phyloP scores from a whole-genome alignment of 768 basidiomycete genomes.

The Mycena rebaudengoi region DNA sequence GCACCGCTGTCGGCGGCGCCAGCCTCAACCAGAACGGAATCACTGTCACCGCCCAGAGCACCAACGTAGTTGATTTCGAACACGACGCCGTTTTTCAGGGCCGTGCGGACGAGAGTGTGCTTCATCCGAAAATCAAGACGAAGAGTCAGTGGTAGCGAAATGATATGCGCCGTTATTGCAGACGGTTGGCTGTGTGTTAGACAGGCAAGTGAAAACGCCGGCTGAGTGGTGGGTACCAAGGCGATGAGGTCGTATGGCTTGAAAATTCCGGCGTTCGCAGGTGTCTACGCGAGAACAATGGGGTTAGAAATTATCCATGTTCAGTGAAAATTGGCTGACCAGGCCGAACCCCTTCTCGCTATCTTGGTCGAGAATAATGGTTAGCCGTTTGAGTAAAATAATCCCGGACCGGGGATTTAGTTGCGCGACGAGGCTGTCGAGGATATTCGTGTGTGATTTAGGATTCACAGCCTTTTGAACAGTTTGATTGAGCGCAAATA shows the following conservation, averaged over 20 bases:
- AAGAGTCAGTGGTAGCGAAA: conserved; percentile 78
- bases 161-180: conserved; percentile 80
- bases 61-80: conserved; percentile 86
- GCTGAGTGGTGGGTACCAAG: conserved; percentile 74
- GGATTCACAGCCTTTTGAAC: conserved; percentile 77
- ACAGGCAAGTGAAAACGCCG: conserved; percentile 81
- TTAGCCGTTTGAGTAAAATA: conserved; percentile 77
- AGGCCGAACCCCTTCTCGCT: conserved; percentile 89
- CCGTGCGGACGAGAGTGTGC: conserved; percentile 83
- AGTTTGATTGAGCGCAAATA: conserved; percentile 80
- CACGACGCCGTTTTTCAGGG: conserved; percentile 81
- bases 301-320: no score
- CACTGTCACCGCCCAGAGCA: conserved; percentile 71
- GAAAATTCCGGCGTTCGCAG: conserved; percentile 69
- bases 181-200: conserved; percentile 83
- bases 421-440: conserved; percentile 66
- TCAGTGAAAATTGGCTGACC: conserved; percentile 53
- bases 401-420: conserved; percentile 67
- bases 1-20: conserved; percentile 62
- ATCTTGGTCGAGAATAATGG: conserved; percentile 82
- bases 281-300: conserved; percentile 64
- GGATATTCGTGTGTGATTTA: conserved; percentile 71
- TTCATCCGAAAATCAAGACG: conserved; percentile 84
- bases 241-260: conserved; percentile 80
- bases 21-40: conserved; percentile 51